phyloP scores from a whole-genome alignment of 345 rosid species.

The Murraya koenigii region DNA sequence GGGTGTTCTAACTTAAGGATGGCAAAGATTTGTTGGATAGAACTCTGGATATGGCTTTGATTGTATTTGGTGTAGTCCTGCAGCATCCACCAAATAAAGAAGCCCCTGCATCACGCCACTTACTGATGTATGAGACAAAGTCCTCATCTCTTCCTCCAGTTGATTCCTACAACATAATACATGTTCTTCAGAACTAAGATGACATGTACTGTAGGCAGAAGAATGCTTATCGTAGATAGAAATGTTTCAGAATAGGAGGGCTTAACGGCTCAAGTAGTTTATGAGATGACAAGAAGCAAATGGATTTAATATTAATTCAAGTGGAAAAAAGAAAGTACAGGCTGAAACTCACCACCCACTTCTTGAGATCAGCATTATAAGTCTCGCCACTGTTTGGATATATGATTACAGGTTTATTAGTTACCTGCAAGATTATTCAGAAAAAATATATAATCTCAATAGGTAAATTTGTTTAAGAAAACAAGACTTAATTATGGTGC shows the following conservation, averaged over 20 bases:
- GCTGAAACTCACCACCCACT: slow-evolving; percentile 67
- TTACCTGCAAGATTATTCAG: slow-evolving; percentile 43
- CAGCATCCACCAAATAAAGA: slow-evolving; percentile 89
- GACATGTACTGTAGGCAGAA: background rate
- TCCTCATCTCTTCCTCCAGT: slow-evolving; percentile 60
- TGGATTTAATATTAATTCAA: background rate
- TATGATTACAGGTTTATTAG: slow-evolving; percentile 59
- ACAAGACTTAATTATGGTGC: no score
- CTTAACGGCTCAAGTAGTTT: background rate
- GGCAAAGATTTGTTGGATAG: slow-evolving; percentile 39
- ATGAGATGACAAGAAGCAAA: background rate
- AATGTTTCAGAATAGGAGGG: background rate
- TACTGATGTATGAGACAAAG: slow-evolving; percentile 65
- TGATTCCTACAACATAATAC: slow-evolving; percentile 42
- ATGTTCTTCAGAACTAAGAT: background rate
- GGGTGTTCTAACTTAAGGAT: slow-evolving; percentile 15
- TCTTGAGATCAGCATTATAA: slow-evolving; percentile 55
- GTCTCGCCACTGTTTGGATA: slow-evolving; percentile 92
- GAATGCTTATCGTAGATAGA: background rate
- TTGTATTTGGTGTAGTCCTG: slow-evolving; percentile 83
- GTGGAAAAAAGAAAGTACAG: background rate
- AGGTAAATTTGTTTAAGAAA: background rate
- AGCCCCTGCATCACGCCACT: slow-evolving; percentile 78
- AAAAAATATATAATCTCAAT: background rate
- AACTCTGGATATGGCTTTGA: slow-evolving; percentile 51